A percentile compares a stretch with the other conserved stretches of the same genome.
phyloP scores from a whole-genome alignment of 345 rosid genomes.

The Reutealis trisperma region DNA sequence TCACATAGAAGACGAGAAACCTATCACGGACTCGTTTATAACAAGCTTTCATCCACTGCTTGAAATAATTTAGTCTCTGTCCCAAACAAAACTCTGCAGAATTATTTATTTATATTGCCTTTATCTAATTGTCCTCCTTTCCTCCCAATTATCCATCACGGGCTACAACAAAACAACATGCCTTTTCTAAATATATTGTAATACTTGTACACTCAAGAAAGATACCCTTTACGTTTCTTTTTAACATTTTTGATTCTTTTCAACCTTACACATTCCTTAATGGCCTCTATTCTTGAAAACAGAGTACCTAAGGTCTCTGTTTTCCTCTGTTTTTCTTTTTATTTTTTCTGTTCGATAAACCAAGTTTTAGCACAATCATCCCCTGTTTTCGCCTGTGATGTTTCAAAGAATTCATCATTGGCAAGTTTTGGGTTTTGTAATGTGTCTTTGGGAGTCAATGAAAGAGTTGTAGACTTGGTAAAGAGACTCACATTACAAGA shows the following conservation, averaged over 20 bases:
- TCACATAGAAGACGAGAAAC: not conserved
- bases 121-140: not conserved
- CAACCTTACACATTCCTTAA: not conserved
- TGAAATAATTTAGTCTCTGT: not conserved
- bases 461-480: constrained; percentile 77
- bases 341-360: not conserved
- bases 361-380: constrained; percentile 43
- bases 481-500: constrained; percentile 73
- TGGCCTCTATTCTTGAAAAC: constrained; percentile 26
- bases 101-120: not conserved
- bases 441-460: constrained; percentile 31
- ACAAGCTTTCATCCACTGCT: not conserved
- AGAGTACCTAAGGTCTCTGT: constrained; percentile 40
- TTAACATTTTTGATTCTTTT: no score
- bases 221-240: not conserved
- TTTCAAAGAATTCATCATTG: constrained; percentile 44
- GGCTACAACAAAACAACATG: constrained; percentile 51
- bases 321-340: constrained; percentile 15
- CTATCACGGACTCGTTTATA: not conserved
- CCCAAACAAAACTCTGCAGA: not conserved
- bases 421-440: constrained; percentile 63
- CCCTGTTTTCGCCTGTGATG: constrained; percentile 80
- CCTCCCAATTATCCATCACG: constrained; percentile 41
- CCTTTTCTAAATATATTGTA: not conserved
- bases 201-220: not conserved